Base-by-base conservation (phyloP, 1,284 basidiomycete genomes). In the Melampsora americana region DNA sequence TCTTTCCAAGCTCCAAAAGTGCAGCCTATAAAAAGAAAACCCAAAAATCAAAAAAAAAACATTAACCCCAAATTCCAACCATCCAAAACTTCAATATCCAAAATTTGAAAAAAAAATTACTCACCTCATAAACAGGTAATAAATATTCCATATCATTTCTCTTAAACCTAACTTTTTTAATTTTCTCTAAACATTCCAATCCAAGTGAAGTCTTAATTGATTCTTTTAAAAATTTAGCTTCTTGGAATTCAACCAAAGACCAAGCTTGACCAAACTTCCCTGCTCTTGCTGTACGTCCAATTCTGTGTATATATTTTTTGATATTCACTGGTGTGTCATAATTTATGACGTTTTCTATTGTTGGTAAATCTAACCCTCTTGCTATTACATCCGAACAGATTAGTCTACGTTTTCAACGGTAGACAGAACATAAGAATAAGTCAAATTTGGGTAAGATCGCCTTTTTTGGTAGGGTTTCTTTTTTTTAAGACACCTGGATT, bases 301-400 rank as follows among this genome's bases (percentile, higher is more conserved):
- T 94, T 65, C 95, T 90, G 83, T 99, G 95, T 23, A 99, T 92
- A 81, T 99, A 98, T 83, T 98, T 98, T 67, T 92, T 88, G 87
- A 96, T 92, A 81, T 98, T 95, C n/a, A 97, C 87, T 0, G 95
- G 95, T 2, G 89, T 89, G 83, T 98, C 95, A 83, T 98, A 98
- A 79, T 89, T 93, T 53, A 99, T 87, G 39, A 98, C 95, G 83
- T 97, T 91, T 14, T 89, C 88, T 61, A 98, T 93, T 77, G 92
- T 88, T 67, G 90, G 91, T 77, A 99, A 90, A 82, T 99, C 96
- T 77, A 98, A 93, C n/a, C 95, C 96, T 78, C 96, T 89, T 11
- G 95, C 92, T 77, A 98, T 92, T 23, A 99, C 86, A 84, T 99
- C 95, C 1, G 95, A 98, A 81, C 93, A 96, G 11, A 99, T 87